phyloP scores from a whole-genome alignment of 306 rosid species.

The Vigna radiata region DNA sequence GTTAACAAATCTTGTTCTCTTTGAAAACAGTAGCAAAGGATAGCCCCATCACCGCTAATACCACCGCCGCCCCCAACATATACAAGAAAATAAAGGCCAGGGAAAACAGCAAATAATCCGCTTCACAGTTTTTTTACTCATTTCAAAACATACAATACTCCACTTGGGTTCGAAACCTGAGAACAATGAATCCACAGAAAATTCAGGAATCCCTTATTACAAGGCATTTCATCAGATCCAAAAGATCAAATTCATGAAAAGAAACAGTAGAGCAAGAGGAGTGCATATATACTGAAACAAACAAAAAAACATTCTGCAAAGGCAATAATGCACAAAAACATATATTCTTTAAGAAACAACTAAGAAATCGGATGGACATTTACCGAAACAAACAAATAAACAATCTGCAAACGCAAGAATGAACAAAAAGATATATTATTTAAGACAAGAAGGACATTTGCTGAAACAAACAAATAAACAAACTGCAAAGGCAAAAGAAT shows the following conservation, averaged over 20 bases:
- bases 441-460: neutral
- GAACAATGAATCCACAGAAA: constrained; percentile 31
- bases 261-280: constrained; percentile 31
- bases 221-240: constrained; percentile 43
- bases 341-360: neutral
- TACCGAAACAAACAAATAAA: neutral
- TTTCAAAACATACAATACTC: constrained; percentile 14
- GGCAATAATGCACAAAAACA: constrained; percentile 1
- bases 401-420: constrained; percentile 17
- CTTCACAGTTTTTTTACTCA: neutral
- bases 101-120: constrained; percentile 10
- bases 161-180: constrained; percentile 19
- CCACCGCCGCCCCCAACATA: too few species aligned
- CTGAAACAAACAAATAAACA: neutral
- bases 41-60: neutral
- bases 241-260: constrained; percentile 45
- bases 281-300: neutral
- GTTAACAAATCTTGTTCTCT: constrained; percentile 2
- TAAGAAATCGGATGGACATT: neutral
- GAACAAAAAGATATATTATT: neutral
- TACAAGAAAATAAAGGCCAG: neutral
- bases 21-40: constrained; percentile 4
- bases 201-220: neutral
- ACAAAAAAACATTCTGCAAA: neutral
- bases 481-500: neutral